Evolutionary conservation across 2,329 filamentous ascomycete species (phyloP), one percentile per base, ranked within the genome.

Genomic region (Phoma sp.): DNA sequence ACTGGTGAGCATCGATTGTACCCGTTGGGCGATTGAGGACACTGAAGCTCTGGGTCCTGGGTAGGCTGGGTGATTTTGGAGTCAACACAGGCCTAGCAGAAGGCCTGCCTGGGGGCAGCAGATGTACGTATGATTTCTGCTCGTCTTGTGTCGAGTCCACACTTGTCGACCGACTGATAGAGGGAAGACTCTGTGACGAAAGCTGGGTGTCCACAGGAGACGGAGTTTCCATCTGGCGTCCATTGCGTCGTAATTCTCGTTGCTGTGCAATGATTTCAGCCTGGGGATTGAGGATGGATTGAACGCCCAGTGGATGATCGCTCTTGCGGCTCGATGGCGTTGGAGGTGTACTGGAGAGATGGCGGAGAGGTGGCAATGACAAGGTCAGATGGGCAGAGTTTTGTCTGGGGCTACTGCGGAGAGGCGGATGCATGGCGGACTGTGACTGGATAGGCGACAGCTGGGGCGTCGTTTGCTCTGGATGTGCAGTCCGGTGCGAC

Each of bases 41-140:
- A 29, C 78, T 78, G 10, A 83, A 65, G 62, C 82, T 85, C 14
- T 80, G 75, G 24, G 81, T 77, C 57, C 84, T 80, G 48, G 77
- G 75, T 36, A 79, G 47, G 4, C 67, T 73, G 8, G 85, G 84
- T 8, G 86, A 86, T 59, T 80, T 79, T 0, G 86, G 83, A 9
- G 82, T 86, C 56, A 86, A 66, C n/a, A 84, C 80, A 30, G 80
- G 80, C 59, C 84, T 77, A 49, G 74, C 42, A 39, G 65, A 57
- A 33, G 65, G 66, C 25, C 61, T 62, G 35, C 63, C 61, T 27
- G 66, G 66, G 4, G 62, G 66, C 36, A 61, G 68, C 51, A 66
- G 73, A 14, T 50, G 64, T 50, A 65, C 65, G 13, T 49, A 58
- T n/a, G 60, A 52, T 9, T 59, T 53, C 10, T 58, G 57, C 1